Percentiles rank a stretch among this genome's conserved stretches.
Evolutionary conservation across 2,329 filamentous ascomycete genomes (phyloP).

Genomic region (Ophiosphaerella korrae): DNA sequence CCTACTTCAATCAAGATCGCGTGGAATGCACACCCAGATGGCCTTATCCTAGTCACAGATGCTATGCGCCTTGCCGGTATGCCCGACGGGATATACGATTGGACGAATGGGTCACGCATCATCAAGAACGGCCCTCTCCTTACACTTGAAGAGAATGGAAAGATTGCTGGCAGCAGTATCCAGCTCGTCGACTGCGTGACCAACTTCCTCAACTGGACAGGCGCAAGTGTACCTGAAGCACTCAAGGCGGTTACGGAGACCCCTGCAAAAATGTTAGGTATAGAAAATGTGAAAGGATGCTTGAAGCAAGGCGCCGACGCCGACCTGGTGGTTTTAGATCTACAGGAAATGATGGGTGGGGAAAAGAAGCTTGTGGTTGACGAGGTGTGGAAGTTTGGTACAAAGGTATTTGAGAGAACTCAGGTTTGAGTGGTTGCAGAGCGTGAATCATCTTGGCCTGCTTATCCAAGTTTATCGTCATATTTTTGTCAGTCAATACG

Average conservation of each 20-base stretch:
- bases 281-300: conserved; percentile 69
- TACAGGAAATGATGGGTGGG: conserved; percentile 52
- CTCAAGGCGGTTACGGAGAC: conserved; percentile 75
- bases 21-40: conserved; percentile 81
- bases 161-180: conserved; percentile 63
- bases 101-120: conserved; percentile 74
- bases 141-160: conserved; percentile 74
- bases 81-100: conserved; percentile 82
- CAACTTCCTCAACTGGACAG: conserved; percentile 79
- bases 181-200: conserved; percentile 81
- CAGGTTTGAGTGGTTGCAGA: no score
- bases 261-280: conserved; percentile 75
- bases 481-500: no score
- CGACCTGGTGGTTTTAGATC: conserved; percentile 68
- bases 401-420: conserved; percentile 34
- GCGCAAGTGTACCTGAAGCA: conserved; percentile 69
- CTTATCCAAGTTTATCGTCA: no score
- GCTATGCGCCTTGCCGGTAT: conserved; percentile 87
- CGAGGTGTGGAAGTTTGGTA: conserved; percentile 80
- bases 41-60: conserved; percentile 88
- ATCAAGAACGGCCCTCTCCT: conserved; percentile 74
- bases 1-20: conserved; percentile 88
- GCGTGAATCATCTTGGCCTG: no score
- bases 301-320: conserved; percentile 54
- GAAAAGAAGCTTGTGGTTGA: conserved; percentile 66